Base-by-base conservation (phyloP, 345 rosid genomes). In the Boechera stricta region DNA sequence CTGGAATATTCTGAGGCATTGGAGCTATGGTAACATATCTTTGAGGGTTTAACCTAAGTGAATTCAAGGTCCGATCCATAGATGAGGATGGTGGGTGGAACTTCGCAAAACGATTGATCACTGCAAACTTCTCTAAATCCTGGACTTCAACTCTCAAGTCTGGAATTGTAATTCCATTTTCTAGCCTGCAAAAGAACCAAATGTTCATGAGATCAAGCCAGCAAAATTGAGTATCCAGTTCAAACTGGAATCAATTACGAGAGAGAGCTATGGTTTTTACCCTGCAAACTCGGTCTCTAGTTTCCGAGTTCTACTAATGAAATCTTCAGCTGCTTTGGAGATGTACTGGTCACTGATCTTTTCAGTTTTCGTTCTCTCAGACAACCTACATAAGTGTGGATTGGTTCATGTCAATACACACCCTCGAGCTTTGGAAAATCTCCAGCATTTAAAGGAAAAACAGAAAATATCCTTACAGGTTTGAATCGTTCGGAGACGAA, bases 61-160 rank as follows among this genome's bases (percentile, higher is more conserved):
- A 15, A 84, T 55, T 78, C 61, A 77, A 42, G 26, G 79, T 32
- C 48, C 83, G 82, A 70, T 82, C 85, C 42, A 81, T 58, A 49
- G 91, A 80, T 0, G 83, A 84, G 41, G 88, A 80, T 80, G 93
- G 79, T 6, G 91, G 88, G 73, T 92, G 90, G 76, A 92, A 92
- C 83, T 81, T 95, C 7, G 98, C 98, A 82, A 95, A 92, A 24
- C 97, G 99, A 83, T 90, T 92, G 69, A 94, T 89, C 44, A 95
- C 89, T 53, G 90, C 85, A 76, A 85, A 82, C 81, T 79, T 91
- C 87, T 89, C 98, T 45, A 90, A 75, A 71, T 95, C 97, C 77
- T 90, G 87, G 61, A 89, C 89, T 77, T 94, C 98, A 60, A 92
- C 79, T 84, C 87, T 83, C 81, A 94, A 64, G 82, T 94, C 98